Percentiles rank a stretch among this genome's conserved stretches.
phyloP scores from a whole-genome alignment of 441 rosid species.

The Populus hybrid region DNA sequence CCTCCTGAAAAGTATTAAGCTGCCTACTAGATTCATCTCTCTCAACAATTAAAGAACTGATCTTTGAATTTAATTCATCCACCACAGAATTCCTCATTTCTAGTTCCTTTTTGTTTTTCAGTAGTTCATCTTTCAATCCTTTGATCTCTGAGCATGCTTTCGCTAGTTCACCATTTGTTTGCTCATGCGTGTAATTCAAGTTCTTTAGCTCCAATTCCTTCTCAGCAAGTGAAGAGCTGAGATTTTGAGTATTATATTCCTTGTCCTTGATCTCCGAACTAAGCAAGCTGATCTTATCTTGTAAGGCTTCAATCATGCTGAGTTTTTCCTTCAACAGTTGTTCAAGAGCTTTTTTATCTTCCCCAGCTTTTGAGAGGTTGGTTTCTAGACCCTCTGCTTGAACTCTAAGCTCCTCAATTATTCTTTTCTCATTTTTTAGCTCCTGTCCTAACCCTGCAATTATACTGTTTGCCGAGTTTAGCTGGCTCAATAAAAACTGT shows the following conservation, averaged over 20 bases:
- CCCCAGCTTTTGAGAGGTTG: constrained; percentile 48
- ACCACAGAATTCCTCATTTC: constrained; percentile 47
- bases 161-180: constrained; percentile 49
- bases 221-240: constrained; percentile 41
- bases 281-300: constrained; percentile 54
- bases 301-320: constrained; percentile 41
- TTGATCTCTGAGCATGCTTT: constrained; percentile 48
- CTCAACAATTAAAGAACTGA: constrained; percentile 46
- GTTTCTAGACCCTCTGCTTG: constrained; percentile 52
- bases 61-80: constrained; percentile 50
- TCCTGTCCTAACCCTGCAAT: constrained; percentile 65
- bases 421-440: constrained; percentile 60
- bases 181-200: constrained; percentile 37
- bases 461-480: constrained; percentile 57
- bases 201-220: constrained; percentile 60
- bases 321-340: constrained; percentile 56
- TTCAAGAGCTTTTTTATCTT: constrained; percentile 58
- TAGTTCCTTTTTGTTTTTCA: constrained; percentile 39
- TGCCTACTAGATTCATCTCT: constrained; percentile 49
- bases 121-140: constrained; percentile 42
- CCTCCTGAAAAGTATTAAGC: constrained; percentile 41
- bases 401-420: constrained; percentile 46
- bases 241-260: constrained; percentile 45
- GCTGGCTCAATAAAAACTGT: constrained; percentile 45
- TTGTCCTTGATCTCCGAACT: constrained; percentile 59